Percentiles rank a stretch among this genome's conserved stretches.
phyloP scores from a whole-genome alignment of 352 stramenopile species.

The Phytophthora crassamura region DNA sequence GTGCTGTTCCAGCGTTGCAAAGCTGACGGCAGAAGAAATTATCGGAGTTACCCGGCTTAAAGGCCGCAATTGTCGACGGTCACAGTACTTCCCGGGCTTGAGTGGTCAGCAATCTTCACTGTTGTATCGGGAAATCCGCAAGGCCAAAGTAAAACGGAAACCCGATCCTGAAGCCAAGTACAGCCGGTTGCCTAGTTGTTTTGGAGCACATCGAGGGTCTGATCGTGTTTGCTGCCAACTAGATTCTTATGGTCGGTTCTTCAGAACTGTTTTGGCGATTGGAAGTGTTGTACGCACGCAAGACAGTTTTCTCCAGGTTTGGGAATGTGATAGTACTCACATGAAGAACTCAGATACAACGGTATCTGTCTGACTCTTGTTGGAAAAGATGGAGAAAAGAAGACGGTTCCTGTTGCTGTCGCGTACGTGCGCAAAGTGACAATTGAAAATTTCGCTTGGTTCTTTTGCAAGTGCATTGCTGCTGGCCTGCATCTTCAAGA shows the following conservation, averaged over 20 bases:
- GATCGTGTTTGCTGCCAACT: slow-evolving; percentile 13
- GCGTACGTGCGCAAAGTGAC: neutral
- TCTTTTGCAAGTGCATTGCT: neutral
- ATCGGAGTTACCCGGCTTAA: slow-evolving; percentile 3
- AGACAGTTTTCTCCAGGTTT: slow-evolving; percentile 6
- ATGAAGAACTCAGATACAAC: neutral
- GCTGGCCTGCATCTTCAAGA: neutral
- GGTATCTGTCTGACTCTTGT: neutral
- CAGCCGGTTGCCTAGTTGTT: neutral
- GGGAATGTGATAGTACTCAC: neutral
- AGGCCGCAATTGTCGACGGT: neutral
- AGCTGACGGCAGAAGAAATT: too few species aligned
- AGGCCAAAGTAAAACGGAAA: neutral
- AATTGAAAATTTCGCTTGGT: neutral
- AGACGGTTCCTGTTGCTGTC: neutral
- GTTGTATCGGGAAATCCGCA: neutral
- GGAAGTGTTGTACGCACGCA: neutral
- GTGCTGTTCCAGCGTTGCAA: slow-evolving; percentile 1
- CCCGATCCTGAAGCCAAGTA: slow-evolving; percentile 7
- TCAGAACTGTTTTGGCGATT: slow-evolving; percentile 2
- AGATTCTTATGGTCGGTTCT: slow-evolving; percentile 1
- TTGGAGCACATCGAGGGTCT: neutral
- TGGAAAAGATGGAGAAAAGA: neutral
- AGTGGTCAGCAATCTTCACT: neutral
- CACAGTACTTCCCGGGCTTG: neutral